Evolutionary conservation across 208 protist species (phyloP), one percentile per base, ranked within the genome.

Genomic region (Leptomonas pyrrhocoris): DNA sequence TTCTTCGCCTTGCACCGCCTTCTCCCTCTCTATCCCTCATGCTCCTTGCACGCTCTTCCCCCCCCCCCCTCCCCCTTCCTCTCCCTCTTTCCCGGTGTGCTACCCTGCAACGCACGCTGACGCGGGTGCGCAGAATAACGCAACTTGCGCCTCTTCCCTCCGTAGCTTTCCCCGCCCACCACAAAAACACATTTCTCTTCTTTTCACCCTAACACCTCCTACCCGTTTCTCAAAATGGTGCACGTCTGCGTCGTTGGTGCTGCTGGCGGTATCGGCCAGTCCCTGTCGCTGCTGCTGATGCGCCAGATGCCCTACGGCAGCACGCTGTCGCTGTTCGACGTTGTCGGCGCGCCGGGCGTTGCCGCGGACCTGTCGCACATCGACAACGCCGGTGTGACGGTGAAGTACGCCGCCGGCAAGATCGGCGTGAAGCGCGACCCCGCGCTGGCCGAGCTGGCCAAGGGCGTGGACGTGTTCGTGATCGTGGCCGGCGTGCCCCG

Each of bases 401-500:
- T 97, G 55, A 92, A 92, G 73, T 84, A 86, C 60, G 90, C 83
- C 8, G 74, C 81, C 25, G 92, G 86, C 42, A 84, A 94, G 68
- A 61, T 95, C 19, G 79, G 77, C 45, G 80, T 88, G n/a, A 81
- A 95, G 42, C 71, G 77, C 38, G 84, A 91, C 75, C 81, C 83
- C 40, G 90, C 83, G 16, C 75, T 95, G 13, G 76, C 61, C 15
- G 77, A 89, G 60, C 72, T 90, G 34, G 85, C 86, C 30, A 84
- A 93, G 42, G 96, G 88, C 55, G 79, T 89, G 60, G 85, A 98
- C 64, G 74, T 98, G 31, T 94, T 99, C 48, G 82, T 99, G 42
- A 95, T 99, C 70, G 84, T 92, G 5, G 97, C 97, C 51, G 97
- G 97, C 56, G 96, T 99, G 18, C 96, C 97, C 23, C 97, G 97